A percentile compares a stretch with the other conserved stretches of the same genome.
These are phyloP conservation scores for Pestalotiopsis sp. DNA, from an alignment of 2,329 filamentous ascomycete species.

Conservation along the genomic window DNA sequence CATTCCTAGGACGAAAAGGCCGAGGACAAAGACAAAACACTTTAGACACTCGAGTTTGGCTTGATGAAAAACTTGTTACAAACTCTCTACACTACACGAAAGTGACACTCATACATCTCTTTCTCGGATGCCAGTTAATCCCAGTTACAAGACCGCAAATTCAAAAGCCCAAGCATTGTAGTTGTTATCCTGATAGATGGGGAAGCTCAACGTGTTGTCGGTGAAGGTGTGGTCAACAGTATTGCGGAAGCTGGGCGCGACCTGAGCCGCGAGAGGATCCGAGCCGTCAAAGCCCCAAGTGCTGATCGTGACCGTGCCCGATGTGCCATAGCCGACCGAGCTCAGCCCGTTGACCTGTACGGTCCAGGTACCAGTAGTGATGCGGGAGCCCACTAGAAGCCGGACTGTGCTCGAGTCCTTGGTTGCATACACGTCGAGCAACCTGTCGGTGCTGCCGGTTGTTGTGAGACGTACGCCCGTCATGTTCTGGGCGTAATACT, in stretches of 20 bases:
- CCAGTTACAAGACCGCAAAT: neutral
- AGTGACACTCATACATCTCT: neutral
- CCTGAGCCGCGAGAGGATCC: conserved; percentile 11
- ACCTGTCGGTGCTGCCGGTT: conserved; percentile 33
- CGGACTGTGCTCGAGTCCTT: conserved; percentile 32
- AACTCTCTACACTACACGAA: neutral
- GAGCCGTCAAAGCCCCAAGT: conserved; percentile 29
- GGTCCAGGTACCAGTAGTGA: conserved; percentile 34
- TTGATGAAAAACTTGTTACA: neutral
- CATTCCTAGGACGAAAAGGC: too few relatives aligned
- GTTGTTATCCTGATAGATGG: conserved; percentile 1
- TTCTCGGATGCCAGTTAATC: neutral
- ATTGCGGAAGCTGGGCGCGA: conserved; percentile 4
- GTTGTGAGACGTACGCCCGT: conserved; percentile 41
- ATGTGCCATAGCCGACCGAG: conserved; percentile 33
- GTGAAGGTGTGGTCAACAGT: conserved; percentile 3
- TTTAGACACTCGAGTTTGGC: neutral
- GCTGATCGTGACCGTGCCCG: conserved; percentile 35
- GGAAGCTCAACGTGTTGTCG: neutral
- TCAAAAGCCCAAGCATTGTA: conserved; percentile 5
- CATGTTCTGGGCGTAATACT: conserved; percentile 48
- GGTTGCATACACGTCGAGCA: conserved; percentile 41
- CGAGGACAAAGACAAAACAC: neutral
- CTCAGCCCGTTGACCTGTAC: conserved; percentile 35
- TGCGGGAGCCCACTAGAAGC: conserved; percentile 37